Percentiles rank a stretch among this genome's conserved stretches.
phyloP scores from a whole-genome alignment of 2,329 filamentous ascomycete genomes.

The Alternaria sp. region DNA sequence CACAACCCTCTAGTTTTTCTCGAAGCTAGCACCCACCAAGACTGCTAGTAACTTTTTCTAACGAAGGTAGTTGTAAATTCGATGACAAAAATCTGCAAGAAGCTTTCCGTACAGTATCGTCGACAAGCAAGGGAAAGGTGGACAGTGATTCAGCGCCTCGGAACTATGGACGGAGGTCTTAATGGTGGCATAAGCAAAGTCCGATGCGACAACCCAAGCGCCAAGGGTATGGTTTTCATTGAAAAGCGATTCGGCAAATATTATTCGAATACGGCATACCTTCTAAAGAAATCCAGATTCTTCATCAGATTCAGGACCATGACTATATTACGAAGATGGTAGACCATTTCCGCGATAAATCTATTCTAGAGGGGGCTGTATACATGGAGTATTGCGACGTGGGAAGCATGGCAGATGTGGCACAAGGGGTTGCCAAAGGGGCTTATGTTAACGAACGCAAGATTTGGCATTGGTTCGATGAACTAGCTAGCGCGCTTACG shows the following conservation, averaged over 20 bases:
- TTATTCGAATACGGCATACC: constrained; percentile 7
- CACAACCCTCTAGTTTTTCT: background rate
- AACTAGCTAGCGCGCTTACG: constrained; percentile 17
- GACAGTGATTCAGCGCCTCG: constrained; percentile 5
- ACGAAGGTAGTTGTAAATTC: background rate
- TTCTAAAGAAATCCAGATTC: constrained; percentile 18
- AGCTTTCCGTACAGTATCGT: constrained; percentile 2
- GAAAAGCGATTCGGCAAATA: constrained; percentile 20
- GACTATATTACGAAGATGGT: constrained; percentile 18
- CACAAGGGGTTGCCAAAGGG: background rate
- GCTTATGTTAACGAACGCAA: constrained; percentile 17
- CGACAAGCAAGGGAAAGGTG: constrained; percentile 1
- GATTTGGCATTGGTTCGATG: constrained; percentile 26
- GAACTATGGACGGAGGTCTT: constrained; percentile 14
- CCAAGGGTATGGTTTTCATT: constrained; percentile 14
- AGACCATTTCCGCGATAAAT: constrained; percentile 22
- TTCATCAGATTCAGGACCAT: constrained; percentile 22
- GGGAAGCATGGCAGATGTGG: constrained; percentile 14
- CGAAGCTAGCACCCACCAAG: background rate
- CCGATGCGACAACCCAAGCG: constrained; percentile 8
- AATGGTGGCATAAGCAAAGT: constrained; percentile 15
- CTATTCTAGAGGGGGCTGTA: constrained; percentile 9
- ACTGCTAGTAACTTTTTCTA: background rate
- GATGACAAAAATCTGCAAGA: constrained; percentile 10
- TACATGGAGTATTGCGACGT: constrained; percentile 28